Evolutionary conservation across 768 basidiomycete genomes (phyloP).

Genomic region (Rickenella mellea): DNA sequence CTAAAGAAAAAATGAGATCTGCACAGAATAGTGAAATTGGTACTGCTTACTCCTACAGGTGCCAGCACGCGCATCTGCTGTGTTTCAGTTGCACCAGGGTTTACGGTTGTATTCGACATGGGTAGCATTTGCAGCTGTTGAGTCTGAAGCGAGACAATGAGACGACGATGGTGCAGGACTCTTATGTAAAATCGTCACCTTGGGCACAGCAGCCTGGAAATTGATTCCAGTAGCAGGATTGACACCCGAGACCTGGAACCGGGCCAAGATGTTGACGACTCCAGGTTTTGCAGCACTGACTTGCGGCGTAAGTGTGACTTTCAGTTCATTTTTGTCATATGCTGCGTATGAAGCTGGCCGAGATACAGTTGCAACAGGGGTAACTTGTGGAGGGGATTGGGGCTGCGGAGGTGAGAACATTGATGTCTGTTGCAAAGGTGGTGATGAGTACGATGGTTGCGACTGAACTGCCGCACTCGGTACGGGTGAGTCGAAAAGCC

Average conservation of each 20-base stretch:
- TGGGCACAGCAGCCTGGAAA: slow-evolving; percentile 97
- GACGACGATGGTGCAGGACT: not conserved
- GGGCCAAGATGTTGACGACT: slow-evolving; percentile 81
- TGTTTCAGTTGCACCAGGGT: slow-evolving; percentile 75
- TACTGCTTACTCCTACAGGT: slow-evolving; percentile 66
- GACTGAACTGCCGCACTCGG: slow-evolving; percentile 14
- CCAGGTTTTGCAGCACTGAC: slow-evolving; percentile 75
- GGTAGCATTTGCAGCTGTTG: slow-evolving; percentile 97
- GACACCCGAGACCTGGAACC: slow-evolving; percentile 64
- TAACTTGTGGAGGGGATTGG: slow-evolving; percentile 22
- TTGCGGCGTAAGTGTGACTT: slow-evolving; percentile 85
- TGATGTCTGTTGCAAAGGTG: slow-evolving; percentile 18
- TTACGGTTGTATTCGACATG: slow-evolving; percentile 81
- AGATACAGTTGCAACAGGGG: slow-evolving; percentile 27
- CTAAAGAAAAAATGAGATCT: slow-evolving; percentile 28
- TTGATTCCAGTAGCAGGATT: slow-evolving; percentile 54
- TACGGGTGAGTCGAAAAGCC: slow-evolving; percentile 60
- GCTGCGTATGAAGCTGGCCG: slow-evolving; percentile 69
- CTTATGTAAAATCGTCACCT: slow-evolving; percentile 35
- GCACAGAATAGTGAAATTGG: not conserved
- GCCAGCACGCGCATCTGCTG: slow-evolving; percentile 93
- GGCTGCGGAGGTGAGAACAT: slow-evolving; percentile 26
- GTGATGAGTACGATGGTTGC: slow-evolving; percentile 14
- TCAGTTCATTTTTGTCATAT: slow-evolving; percentile 86
- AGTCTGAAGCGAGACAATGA: slow-evolving; percentile 42